Evolutionary conservation across 306 rosid genomes (phyloP), one percentile per base, ranked within the genome.

Genomic region (Citrullus amarus): DNA sequence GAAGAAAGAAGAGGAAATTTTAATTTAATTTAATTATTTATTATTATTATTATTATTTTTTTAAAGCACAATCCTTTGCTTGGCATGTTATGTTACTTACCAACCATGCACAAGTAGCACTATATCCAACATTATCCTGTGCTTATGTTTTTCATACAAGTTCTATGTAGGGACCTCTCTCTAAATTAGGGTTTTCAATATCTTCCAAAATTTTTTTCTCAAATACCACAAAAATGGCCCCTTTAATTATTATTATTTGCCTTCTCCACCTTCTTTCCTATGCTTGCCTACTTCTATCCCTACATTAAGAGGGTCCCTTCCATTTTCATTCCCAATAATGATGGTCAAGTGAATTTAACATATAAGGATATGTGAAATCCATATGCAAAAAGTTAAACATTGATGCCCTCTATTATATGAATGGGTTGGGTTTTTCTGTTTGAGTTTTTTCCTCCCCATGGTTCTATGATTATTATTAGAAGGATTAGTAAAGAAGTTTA

Each of bases 71-170:
- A 66, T 36, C 82, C 78, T 67, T 79, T 43, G 85, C 46, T 81
- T 44, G 74, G 76, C 81, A 82, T 89, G 96, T 84, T 89, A 86
- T 71, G 76, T 71, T 71, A 28, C 91, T 87, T 10, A 86, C 84
- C 93, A 75, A 93, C 93, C 90, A 83, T 81, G 96, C 96, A 89
- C 18, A 83, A 82, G 6, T 66, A 68, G 4, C 50, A 38, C 48
- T 65, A 34, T 39, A 25, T 17, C 51, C 58, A 44, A 71, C 76
- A 71, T 71, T 48, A 71, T 71, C 76, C 58, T 46, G 4, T 71
- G 57, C 76, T 38, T 44, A 46, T 71, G 58, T 71, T 13, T 71
- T 46, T 22, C 34, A 25, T 71, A 48, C 76, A 71, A 46, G 9
- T 71, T 43, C 18, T 28, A 71, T 46, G 76, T 44, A 70, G 76